Evolutionary conservation across 768 basidiomycete species (phyloP), one percentile per base, ranked within the genome.

Genomic region (Bullera alba): DNA sequence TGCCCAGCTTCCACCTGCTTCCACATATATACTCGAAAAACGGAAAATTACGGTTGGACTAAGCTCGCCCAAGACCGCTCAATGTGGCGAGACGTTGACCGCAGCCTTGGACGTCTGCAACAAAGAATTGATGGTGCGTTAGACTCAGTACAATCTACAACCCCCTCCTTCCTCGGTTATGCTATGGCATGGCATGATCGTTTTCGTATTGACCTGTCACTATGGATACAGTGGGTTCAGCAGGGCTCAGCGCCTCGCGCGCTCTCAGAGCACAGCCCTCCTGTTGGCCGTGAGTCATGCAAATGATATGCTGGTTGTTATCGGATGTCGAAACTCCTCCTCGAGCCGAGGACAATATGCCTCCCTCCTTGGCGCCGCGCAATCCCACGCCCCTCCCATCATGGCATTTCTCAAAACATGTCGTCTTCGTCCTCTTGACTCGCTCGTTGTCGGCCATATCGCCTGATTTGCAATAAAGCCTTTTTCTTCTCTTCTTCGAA

Each of bases 401-500:
- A 34, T 32, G n/a, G 32, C 29, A 16, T 25, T 50, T 28, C 21
- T 36, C 34, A 63, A 23, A 63, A 63, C 41, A 59, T 53, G 10
- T 57, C 51, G 19, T 39, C 37, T 8, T 57, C 51, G 19, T 39
- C 37, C 34, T 60, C 64, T 30, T 66, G 61, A 30, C 60, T 62
- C 23, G 51, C 46, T 21, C 53, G 16, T 49, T 62, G 58, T 42
- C 54, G 32, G 19, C 64, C 64, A 26, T 53, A 46, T 21, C 35
- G 42, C 39, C 38, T 49, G 25, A 58, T 62, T 38, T 47, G n/a
- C 27, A 48, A 34, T 26, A 61, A 32, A 5, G 41, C 46, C 21
- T 37, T 41, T 39, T 41, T 50, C 46, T 62, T 74, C 46, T 78
- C 71, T 42, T 75, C 74, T 30, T 83, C 78, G 78, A 82, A 87